Evolutionary conservation across 1,139 yeast species (phyloP).

Genomic region (Spathaspora sp.): DNA sequence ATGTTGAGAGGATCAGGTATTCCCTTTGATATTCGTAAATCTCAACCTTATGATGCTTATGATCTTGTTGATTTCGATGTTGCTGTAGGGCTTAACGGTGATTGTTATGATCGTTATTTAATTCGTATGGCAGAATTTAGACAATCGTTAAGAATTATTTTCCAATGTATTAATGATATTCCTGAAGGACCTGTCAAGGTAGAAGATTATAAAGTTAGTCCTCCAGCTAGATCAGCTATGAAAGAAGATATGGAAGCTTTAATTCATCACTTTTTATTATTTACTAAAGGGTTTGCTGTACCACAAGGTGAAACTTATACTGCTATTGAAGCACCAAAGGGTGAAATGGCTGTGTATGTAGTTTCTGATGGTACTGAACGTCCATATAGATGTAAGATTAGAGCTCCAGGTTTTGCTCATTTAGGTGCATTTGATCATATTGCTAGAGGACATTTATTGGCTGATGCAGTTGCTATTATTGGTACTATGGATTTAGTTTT

Average conservation of each 20-base stretch:
- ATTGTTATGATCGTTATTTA: slow-evolving; percentile 87
- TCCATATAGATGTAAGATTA: slow-evolving; percentile 89
- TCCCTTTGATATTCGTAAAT: slow-evolving; percentile 83
- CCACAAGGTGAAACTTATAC: slow-evolving; percentile 92
- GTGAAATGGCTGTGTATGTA: slow-evolving; percentile 90
- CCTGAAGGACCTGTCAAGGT: slow-evolving; percentile 93
- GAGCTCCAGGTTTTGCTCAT: slow-evolving; percentile 93
- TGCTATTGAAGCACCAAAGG: slow-evolving; percentile 93
- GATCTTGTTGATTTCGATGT: slow-evolving; percentile 83
- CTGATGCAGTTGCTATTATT: slow-evolving; percentile 91
- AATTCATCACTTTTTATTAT: slow-evolving; percentile 84
- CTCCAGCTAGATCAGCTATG: slow-evolving; percentile 82
- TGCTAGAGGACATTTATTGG: slow-evolving; percentile 82
- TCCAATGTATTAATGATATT: slow-evolving; percentile 88
- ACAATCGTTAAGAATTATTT: slow-evolving; percentile 85
- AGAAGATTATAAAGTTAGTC: slow-evolving; percentile 82
- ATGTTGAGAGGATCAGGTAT: slow-evolving; percentile 92
- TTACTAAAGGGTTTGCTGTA: slow-evolving; percentile 85
- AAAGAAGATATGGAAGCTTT: slow-evolving; percentile 93
- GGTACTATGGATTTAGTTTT: slow-evolving; percentile 96
- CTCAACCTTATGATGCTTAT: slow-evolving; percentile 90
- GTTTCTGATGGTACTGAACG: slow-evolving; percentile 89
- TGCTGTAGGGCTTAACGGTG: slow-evolving; percentile 86
- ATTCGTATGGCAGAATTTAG: slow-evolving; percentile 91
- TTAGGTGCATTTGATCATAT: slow-evolving; percentile 86